These are phyloP conservation scores for Melampsora americana DNA, from an alignment of 1,284 basidiomycete genomes.

Conservation along the genomic window DNA sequence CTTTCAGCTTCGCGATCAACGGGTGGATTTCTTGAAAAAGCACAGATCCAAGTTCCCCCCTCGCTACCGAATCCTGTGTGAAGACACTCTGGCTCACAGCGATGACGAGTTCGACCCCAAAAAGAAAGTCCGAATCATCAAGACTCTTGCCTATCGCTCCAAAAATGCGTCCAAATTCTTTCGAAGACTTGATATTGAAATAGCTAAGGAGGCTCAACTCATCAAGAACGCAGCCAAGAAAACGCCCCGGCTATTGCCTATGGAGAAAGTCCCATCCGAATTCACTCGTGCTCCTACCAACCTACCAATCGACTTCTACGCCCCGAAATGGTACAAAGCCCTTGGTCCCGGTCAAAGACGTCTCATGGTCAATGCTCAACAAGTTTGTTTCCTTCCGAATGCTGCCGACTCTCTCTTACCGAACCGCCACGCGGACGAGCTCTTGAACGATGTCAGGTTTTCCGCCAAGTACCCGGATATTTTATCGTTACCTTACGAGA, in stretches of 20 bases:
- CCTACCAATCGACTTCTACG: slow-evolving; percentile 35
- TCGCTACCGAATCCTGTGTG: not conserved
- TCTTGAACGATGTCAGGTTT: not conserved
- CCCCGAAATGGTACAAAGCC: slow-evolving; percentile 17
- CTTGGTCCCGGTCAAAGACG: slow-evolving; percentile 8
- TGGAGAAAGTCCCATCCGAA: not conserved
- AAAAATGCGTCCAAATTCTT: slow-evolving; percentile 29
- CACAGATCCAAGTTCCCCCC: slow-evolving; percentile 12
- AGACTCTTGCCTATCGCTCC: slow-evolving; percentile 11
- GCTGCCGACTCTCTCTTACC: slow-evolving; percentile 20
- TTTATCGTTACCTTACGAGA: not conserved
- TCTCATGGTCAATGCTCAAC: slow-evolving; percentile 1
- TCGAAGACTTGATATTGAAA: not conserved
- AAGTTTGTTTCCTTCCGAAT: slow-evolving; percentile 24
- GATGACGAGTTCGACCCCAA: slow-evolving; percentile 10
- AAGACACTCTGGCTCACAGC: slow-evolving; percentile 10
- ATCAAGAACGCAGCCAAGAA: not conserved
- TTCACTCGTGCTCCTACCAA: slow-evolving; percentile 3
- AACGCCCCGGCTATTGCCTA: not conserved
- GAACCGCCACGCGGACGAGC: not conserved
- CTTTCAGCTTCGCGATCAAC: not conserved
- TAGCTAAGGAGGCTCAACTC: not conserved
- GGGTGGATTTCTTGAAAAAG: not conserved
- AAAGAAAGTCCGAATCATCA: not conserved
- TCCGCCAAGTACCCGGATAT: slow-evolving; percentile 5